Percentiles rank a stretch among this genome's conserved stretches.
Evolutionary conservation across 2,329 filamentous ascomycete genomes (phyloP).

Genomic region (Zymoseptoria crescenta): DNA sequence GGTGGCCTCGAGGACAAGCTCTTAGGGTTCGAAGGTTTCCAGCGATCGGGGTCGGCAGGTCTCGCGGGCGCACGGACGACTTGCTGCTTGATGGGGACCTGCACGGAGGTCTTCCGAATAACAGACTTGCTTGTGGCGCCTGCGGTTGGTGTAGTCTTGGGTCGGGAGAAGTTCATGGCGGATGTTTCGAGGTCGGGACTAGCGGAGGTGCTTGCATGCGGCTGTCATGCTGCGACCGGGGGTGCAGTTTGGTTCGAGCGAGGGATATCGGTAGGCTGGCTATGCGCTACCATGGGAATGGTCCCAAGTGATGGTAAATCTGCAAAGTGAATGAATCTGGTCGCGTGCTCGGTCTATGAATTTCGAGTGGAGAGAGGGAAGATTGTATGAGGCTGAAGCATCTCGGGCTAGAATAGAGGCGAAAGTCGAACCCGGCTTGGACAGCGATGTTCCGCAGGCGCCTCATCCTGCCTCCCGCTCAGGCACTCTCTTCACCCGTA

Average conservation of each 20-base stretch:
- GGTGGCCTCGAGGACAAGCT: conserved; percentile 9
- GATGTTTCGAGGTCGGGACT: conserved; percentile 2
- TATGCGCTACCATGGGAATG: not conserved
- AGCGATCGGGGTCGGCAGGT: conserved; percentile 18
- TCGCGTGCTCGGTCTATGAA: not conserved
- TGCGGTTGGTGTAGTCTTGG: conserved; percentile 3
- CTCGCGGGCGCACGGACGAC: conserved; percentile 9
- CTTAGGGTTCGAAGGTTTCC: conserved; percentile 17
- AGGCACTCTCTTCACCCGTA: not conserved
- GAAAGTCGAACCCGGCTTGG: not conserved
- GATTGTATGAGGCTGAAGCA: not conserved
- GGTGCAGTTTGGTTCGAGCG: not conserved
- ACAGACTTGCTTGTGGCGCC: conserved; percentile 15
- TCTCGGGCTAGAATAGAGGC: not conserved
- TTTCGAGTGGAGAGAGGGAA: not conserved
- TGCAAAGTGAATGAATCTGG: not conserved
- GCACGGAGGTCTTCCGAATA: conserved; percentile 21
- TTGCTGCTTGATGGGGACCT: conserved; percentile 16
- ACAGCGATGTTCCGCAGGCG: not conserved
- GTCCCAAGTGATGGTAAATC: not conserved
- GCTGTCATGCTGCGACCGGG: conserved; percentile 4
- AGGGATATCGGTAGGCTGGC: not conserved
- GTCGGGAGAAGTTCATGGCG: conserved; percentile 23
- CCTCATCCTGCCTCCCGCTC: not conserved
- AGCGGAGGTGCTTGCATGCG: conserved; percentile 5